Base-by-base conservation (phyloP, 75 land plant species). In the Cunninghamia lanceolata region DNA sequence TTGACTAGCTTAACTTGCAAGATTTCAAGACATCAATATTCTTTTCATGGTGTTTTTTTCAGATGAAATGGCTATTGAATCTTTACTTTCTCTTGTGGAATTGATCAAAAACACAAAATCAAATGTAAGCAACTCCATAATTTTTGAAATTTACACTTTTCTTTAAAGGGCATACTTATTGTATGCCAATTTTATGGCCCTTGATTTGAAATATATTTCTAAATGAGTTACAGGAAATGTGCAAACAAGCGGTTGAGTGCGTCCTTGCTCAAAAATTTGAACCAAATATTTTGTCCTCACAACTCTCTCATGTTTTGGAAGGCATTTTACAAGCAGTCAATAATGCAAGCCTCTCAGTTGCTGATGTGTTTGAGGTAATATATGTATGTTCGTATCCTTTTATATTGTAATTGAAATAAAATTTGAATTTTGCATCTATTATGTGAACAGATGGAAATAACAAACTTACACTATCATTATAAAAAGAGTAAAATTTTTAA, bases 341-440 rank as follows among this genome's bases (percentile, higher is more conserved):
- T 28, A 80, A 80, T 80, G 46, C 46, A 80, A 45, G 46, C 46
- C 47, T 80, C 30, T 43, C 46, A 38, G 30, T n/a, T 80, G 21
- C 82, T 25, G 46, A 80, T 80, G 82, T 46, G 10, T 80, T 80
- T 43, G 82, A 80, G 82, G 82, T 80, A 80, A 25, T 43, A 80
- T 21, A 25, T 45, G 0, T 43, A 80, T 43, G 45, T 21, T 28
- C 4, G 28, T 28, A 43, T 30, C 3, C 32, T 21, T 79, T 42
- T 78, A 36, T 11, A 78, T 38, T 77, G 81, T 78, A 42, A 17
- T 39, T 78, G 17, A 35, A 77, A 38, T 39, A 7, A n/a, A 77
- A 38, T 77, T 77, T 36, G 21, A 39, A 39, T 16, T 36, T 77
- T 40, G 2, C 42, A 77, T 77, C 14, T 77, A 35, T 77, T 77